Evolutionary conservation across 164 flowering plant genomes (phyloP), one percentile per base, ranked within the genome.

Genomic region (Tetracentron sinense): DNA sequence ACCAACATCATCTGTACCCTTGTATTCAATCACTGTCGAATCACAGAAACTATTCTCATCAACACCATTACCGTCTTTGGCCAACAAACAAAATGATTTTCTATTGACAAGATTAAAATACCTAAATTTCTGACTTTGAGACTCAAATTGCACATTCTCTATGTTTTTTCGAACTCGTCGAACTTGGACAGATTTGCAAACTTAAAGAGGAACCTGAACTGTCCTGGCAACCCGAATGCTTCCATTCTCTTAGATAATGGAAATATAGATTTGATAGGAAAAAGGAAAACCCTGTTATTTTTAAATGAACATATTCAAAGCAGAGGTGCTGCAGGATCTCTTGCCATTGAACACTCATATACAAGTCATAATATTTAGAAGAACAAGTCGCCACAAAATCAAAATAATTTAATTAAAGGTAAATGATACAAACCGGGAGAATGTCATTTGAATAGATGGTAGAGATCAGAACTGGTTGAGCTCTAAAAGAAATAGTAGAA

Each of bases 331-430:
- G 70, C 71, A 21, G 76, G 63, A 33, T 78, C 78, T 82, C 79
- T 77, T 19, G 76, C 87, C 90, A 88, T 85, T 63, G 52, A 31
- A 50, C 42, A 31, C 14, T 42, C 70, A 26, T 6, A 19, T n/a
- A n/a, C n/a, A n/a, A n/a, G n/a, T n/a, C n/a, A n/a, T n/a, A 33
- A 52, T 16, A 21, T 55, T 54, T 28, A 65, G 46, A 53, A 19
- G 26, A 35, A 14, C 19, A 46, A 20, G 23, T 10, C n/a, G 7
- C 10, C 21, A 4, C 6, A 22, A 26, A 56, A 29, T 30, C 16
- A 53, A 16, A 35, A 16, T 20, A 62, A 11, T 6, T 31, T 29
- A 15, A 2, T 7, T 12, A 4, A 25, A 12, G 19, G 12, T 8
- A 58, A 22, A 42, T 1, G 19, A 25, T 14, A 23, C 14, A 42